Conservation (phyloP, 768 basidiomycete species). For the Tephrocybe rancida region DNA sequence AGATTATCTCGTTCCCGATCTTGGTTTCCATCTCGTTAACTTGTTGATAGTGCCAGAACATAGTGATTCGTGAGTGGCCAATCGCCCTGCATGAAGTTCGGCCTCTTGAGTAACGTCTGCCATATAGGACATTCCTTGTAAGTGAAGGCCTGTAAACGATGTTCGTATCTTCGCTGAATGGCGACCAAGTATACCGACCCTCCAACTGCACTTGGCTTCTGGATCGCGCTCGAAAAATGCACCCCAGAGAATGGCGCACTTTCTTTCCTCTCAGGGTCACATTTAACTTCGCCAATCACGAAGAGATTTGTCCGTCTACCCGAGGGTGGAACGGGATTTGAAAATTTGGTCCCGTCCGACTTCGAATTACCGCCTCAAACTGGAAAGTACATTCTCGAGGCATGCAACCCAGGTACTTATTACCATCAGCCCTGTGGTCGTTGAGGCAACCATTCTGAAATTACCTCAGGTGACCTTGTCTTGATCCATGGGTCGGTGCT, state of each 20-base stretch:
- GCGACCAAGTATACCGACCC: constrained; percentile 84
- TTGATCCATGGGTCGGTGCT: constrained; percentile 92
- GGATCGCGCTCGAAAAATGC: constrained; percentile 94
- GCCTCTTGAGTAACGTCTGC: neutral
- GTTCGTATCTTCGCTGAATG: neutral
- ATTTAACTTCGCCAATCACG: constrained; percentile 69
- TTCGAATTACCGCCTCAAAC: constrained; percentile 29
- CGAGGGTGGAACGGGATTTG: constrained; percentile 84
- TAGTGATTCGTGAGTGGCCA: constrained; percentile 80
- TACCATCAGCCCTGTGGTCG: neutral
- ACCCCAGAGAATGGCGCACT: constrained; percentile 82
- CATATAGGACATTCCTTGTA: constrained; percentile 71
- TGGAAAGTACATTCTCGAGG: constrained; percentile 64
- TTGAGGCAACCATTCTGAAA: neutral
- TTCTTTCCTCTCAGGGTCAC: constrained; percentile 90
- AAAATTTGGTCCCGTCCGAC: constrained; percentile 49
- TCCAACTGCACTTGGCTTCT: constrained; percentile 90
- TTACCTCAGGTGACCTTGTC: constrained; percentile 74
- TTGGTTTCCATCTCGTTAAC: neutral
- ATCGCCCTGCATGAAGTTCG: neutral
- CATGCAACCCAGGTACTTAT: constrained; percentile 69
- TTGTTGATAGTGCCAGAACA: constrained; percentile 74
- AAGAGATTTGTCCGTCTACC: constrained; percentile 86
- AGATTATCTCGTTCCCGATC: constrained; percentile 8
- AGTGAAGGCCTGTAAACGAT: constrained; percentile 18